phyloP scores from a whole-genome alignment of 2,329 filamentous ascomycete genomes.

The Thelonectria rubi region DNA sequence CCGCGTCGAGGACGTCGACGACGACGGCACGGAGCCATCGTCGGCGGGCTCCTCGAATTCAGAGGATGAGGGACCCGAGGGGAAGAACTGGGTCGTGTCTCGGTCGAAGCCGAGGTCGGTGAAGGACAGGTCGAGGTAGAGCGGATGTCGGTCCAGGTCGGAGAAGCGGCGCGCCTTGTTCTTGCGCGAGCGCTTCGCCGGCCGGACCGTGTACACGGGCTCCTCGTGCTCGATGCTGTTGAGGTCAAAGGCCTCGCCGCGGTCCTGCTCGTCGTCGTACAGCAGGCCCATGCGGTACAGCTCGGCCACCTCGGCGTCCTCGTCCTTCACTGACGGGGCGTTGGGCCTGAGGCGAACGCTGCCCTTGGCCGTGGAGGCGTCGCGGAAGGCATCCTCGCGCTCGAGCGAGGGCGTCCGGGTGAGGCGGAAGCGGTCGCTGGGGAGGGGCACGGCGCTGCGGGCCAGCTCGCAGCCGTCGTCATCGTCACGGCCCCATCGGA shows the following conservation, averaged over 20 bases:
- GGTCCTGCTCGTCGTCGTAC: conserved; percentile 53
- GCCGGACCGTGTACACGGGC: conserved; percentile 51
- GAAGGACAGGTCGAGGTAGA: conserved; percentile 54
- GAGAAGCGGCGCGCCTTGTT: conserved; percentile 34
- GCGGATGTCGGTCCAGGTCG: conserved; percentile 40
- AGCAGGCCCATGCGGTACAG: conserved; percentile 57
- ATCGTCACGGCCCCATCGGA: conserved; percentile 35
- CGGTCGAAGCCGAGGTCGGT: conserved; percentile 53
- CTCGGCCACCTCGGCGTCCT: conserved; percentile 51
- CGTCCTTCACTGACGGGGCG: conserved; percentile 28
- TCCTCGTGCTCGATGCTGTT: conserved; percentile 51
- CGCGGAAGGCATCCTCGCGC: conserved; percentile 58
- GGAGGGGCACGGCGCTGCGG: conserved; percentile 47
- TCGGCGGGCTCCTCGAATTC: conserved; percentile 23
- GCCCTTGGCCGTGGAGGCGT: conserved; percentile 50
- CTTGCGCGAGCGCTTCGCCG: conserved; percentile 47
- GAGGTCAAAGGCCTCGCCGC: conserved; percentile 48
- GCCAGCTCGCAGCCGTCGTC: conserved; percentile 50
- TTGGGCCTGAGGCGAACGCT: conserved; percentile 40
- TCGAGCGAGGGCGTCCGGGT: conserved; percentile 54
- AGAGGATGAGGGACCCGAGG: conserved; percentile 34
- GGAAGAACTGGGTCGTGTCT: conserved; percentile 50
- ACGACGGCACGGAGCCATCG: conserved; percentile 26
- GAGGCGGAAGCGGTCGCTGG: conserved; percentile 48
- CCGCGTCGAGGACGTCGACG: conserved; percentile 22